These are phyloP conservation scores for Blastobotrys peoriensis DNA, from an alignment of 805 yeast genomes.

Conservation along the genomic window DNA sequence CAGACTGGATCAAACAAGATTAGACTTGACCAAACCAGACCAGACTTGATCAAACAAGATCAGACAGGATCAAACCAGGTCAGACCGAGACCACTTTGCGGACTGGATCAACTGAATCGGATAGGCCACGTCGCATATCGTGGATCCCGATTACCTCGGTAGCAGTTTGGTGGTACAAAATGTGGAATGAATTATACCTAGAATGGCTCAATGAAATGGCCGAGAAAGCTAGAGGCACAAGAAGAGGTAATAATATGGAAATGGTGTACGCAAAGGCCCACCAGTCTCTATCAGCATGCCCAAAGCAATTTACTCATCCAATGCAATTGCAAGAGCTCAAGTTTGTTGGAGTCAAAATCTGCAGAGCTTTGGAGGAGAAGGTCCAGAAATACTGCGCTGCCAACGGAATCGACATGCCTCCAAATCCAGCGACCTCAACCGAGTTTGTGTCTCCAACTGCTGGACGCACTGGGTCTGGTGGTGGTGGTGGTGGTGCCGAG, in stretches of 20 bases:
- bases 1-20: no score
- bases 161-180: no score
- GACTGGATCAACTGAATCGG: no score
- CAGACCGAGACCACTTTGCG: no score
- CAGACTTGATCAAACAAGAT: no score
- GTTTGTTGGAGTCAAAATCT: slow-evolving; percentile 68
- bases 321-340: slow-evolving; percentile 52
- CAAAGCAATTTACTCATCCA: slow-evolving; percentile 47
- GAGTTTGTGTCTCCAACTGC: slow-evolving; percentile 10
- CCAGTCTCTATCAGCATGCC: slow-evolving; percentile 42
- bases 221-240: slow-evolving; percentile 14
- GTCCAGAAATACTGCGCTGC: slow-evolving; percentile 52
- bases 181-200: slow-evolving; percentile 23
- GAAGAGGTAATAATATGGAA: not conserved
- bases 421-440: slow-evolving; percentile 14
- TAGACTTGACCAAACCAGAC: no score
- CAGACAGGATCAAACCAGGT: no score
- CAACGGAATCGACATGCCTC: slow-evolving; percentile 44
- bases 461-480: slow-evolving; percentile 10
- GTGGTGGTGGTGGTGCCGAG: slow-evolving; percentile 6
- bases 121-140: no score
- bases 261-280: slow-evolving; percentile 52
- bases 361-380: slow-evolving; percentile 42
- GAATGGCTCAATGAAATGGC: slow-evolving; percentile 25
- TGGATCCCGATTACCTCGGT: no score